Percentiles rank a stretch among this genome's conserved stretches.
phyloP scores from a whole-genome alignment of 208 protist genomes.

The Wallacemonas sp. region DNA sequence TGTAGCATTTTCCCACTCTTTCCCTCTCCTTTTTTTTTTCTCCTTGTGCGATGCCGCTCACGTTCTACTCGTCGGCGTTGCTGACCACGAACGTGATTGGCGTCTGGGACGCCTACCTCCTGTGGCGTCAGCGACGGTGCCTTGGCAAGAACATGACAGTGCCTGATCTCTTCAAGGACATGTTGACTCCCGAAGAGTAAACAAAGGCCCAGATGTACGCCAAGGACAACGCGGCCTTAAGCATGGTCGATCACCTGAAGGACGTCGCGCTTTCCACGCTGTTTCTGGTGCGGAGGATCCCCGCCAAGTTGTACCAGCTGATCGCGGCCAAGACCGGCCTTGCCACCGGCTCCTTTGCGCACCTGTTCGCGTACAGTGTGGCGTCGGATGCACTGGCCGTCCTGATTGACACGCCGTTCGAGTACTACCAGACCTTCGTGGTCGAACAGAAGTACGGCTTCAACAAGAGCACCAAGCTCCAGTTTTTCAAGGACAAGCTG shows the following conservation, averaged over 20 bases:
- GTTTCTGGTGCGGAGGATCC: constrained; percentile 34
- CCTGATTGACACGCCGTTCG: constrained; percentile 59
- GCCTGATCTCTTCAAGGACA: constrained; percentile 30
- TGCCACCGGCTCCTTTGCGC: constrained; percentile 46
- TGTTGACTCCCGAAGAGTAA: constrained; percentile 47
- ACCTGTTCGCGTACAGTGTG: constrained; percentile 50
- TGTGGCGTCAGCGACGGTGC: constrained; percentile 44
- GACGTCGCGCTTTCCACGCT: constrained; percentile 36
- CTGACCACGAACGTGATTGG: constrained; percentile 47
- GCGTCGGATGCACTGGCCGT: constrained; percentile 40
- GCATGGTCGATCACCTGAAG: constrained; percentile 35
- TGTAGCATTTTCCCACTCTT: too few species aligned
- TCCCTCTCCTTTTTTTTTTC: constrained; percentile 18
- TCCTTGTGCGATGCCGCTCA: constrained; percentile 15
- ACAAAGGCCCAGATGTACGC: constrained; percentile 46
- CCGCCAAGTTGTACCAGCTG: constrained; percentile 45
- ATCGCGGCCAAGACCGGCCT: constrained; percentile 24
- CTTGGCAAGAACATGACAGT: constrained; percentile 18
- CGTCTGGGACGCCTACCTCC: constrained; percentile 59
- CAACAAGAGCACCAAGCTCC: constrained; percentile 74
- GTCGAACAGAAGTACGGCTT: constrained; percentile 87
- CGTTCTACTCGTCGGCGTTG: constrained; percentile 43
- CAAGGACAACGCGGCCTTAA: constrained; percentile 32
- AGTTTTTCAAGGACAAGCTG: constrained; percentile 73
- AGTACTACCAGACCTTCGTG: constrained; percentile 81